Percentiles rank a stretch among this genome's conserved stretches.
phyloP scores from a whole-genome alignment of 202 grass and related monocot genomes.

The Setaria viridis region DNA sequence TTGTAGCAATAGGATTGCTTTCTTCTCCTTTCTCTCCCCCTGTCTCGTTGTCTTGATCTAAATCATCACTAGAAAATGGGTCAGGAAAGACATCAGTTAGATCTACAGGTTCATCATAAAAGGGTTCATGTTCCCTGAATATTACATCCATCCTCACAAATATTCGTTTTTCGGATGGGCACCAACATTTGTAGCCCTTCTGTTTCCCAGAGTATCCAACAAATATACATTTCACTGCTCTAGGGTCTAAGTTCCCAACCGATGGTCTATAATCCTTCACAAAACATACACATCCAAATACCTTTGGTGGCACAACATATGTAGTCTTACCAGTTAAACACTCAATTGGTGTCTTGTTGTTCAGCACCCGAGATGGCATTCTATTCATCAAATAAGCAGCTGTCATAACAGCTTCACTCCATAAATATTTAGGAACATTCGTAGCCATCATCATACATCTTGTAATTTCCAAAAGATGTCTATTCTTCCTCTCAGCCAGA shows the following conservation, averaged over 20 bases:
- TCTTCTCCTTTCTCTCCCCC: not conserved
- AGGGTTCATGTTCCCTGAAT: not conserved
- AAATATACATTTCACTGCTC: not conserved
- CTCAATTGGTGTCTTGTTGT: not conserved
- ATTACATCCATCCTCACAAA: slow-evolving; percentile 19
- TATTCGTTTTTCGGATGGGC: not conserved
- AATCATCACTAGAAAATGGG: not conserved
- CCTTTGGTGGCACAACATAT: not conserved
- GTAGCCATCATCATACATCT: not conserved
- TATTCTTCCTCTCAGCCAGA: not conserved
- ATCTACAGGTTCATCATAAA: not conserved
- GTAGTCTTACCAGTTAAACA: not conserved
- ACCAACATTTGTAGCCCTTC: not conserved
- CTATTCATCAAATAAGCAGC: not conserved
- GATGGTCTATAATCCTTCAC: not conserved
- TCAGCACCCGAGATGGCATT: not conserved
- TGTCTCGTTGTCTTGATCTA: not conserved
- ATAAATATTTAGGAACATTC: slow-evolving; percentile 10
- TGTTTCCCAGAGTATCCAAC: slow-evolving; percentile 4
- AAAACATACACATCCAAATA: slow-evolving; percentile 16
- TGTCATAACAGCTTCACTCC: slow-evolving; percentile 18
- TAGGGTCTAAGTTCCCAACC: not conserved
- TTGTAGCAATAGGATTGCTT: not conserved
- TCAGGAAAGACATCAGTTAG: not conserved
- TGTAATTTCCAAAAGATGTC: not conserved